Evolutionary conservation across 805 yeast genomes (phyloP), one percentile per base, ranked within the genome.

Genomic region (Wickerhamiella sorbophila): DNA sequence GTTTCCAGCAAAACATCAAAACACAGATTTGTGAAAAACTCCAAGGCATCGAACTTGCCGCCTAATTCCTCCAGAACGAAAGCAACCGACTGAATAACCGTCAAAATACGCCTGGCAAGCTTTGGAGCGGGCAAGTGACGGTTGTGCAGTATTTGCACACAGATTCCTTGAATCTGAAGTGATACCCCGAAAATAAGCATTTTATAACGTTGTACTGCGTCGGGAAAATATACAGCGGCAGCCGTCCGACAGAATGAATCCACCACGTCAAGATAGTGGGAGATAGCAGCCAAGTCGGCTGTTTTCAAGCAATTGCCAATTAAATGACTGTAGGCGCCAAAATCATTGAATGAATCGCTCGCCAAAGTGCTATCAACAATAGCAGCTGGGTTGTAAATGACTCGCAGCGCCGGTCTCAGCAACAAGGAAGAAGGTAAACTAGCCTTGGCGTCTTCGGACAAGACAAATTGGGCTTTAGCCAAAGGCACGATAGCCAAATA

Each of bases 261-360:
- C 4, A 38, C 26, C 12, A 37, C 33, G 3, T 14, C 35, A n/a
- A 36, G 38, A 4, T 17, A 18, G 6, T 24, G n/a, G 18, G 16
- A 5, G 14, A 36, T 14, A 15, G 14, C 15, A 19, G 38, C 21
- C 38, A 24, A 36, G 15, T 24, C 24, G 5, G 16, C 21, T 15
- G 21, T n/a, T 31, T 17, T 24, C 6, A 36, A 24, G 16, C 38
- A 36, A 3, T 24, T 27, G 8, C 36, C 42, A 1, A 35, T 17
- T 1, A 44, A 41, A 24, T 26, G 40, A 24, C 40, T 33, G 41
- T 41, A 44, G 20, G 47, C 40, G 17, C 47, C 47, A 20, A 44
- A 44, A 6, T 44, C 42, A n/a, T 31, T 22, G 14, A 39, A 33
- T 4, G 26, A 3, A 12, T 33, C 33, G 20, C 38, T 31, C 31